Base-by-base conservation (phyloP, 1,284 basidiomycete genomes). In the Earliella scabrosa region DNA sequence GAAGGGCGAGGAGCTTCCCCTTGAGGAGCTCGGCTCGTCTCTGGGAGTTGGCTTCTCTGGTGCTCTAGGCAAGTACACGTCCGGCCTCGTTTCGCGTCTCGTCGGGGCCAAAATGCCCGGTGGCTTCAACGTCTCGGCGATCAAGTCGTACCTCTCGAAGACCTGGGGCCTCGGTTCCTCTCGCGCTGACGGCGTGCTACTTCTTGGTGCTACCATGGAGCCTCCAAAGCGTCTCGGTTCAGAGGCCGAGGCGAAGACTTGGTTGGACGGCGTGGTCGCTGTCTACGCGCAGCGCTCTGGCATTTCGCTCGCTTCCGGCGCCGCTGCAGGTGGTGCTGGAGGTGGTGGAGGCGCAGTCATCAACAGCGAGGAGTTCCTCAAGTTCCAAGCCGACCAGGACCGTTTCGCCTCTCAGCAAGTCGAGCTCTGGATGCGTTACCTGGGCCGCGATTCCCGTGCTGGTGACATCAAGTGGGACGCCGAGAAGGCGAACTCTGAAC, bases 101-200 rank as follows among this genome's bases (percentile, higher is more conserved):
- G 82, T 98, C 53, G 93, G 95, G 55, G 88, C 89, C 57, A 99
- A 99, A 79, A 96, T 99, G 91, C 97, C 97, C 36, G 97, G 97
- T 76, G 97, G 97, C 27, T 99, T 99, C 86, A 98, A 98, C 72
- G 81, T 92, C 24, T 93, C 96, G 4, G 85, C 93, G n/a, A 93
- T 96, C 73, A 97, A 97, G 76, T 76, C 85, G 4, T 84, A 98
- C 71, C 82, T 98, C 41, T 84, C 86, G 45, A 98, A 97, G 80
- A 83, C 84, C 32, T 98, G 95, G 96, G 97, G 97, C 59, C 79
- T 99, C 18, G 97, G 97, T 24, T 78, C 96, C 9, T 82, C 85
- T 36, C 93, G 97, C 55, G 86, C 92, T 14, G 97, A 99, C 64
- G 90, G 85, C 34, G 93, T 95, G n/a, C 84, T 99, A 50, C 83